A percentile compares a stretch with the other conserved stretches of the same genome.
Conservation (phyloP, 495 filamentous ascomycete species). For the Darksidea phi region DNA sequence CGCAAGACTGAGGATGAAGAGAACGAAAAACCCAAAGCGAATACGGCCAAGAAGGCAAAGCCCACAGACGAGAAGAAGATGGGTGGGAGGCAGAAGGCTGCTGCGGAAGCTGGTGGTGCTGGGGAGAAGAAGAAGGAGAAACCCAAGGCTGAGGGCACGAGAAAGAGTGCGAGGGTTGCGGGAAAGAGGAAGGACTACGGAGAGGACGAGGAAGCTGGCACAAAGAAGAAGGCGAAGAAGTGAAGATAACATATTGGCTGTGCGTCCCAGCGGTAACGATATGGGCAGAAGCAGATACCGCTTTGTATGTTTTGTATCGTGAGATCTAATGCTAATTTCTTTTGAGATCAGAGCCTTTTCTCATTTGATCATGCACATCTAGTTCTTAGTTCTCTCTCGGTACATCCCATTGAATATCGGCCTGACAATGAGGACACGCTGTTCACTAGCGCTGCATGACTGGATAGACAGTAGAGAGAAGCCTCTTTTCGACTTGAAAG, state of each 20-base stretch:
- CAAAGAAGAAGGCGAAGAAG: constrained; percentile 27
- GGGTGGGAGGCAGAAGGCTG: not conserved
- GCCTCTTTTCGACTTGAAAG: no score
- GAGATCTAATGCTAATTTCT: no score
- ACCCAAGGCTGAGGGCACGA: constrained; percentile 25
- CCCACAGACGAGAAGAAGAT: not conserved
- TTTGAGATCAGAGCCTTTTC: no score
- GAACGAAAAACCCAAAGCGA: constrained; percentile 20
- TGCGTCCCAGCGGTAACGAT: no score
- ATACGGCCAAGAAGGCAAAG: constrained; percentile 19
- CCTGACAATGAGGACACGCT: no score
- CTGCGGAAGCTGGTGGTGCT: not conserved
- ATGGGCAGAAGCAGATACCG: no score
- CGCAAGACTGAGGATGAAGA: not conserved
- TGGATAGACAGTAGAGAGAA: no score
- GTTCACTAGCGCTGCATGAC: no score
- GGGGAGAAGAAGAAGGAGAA: constrained; percentile 12
- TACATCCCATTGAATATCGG: no score
- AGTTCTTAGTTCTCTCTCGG: no score
- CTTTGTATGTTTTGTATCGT: no score
- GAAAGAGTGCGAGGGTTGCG: constrained; percentile 22
- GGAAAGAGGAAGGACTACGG: constrained; percentile 16
- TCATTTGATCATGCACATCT: no score
- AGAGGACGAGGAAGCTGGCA: not conserved
- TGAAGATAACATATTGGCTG: not conserved